Conservation (phyloP, 1,284 basidiomycete genomes). For the Kalmanozyma brasiliensis region DNA sequence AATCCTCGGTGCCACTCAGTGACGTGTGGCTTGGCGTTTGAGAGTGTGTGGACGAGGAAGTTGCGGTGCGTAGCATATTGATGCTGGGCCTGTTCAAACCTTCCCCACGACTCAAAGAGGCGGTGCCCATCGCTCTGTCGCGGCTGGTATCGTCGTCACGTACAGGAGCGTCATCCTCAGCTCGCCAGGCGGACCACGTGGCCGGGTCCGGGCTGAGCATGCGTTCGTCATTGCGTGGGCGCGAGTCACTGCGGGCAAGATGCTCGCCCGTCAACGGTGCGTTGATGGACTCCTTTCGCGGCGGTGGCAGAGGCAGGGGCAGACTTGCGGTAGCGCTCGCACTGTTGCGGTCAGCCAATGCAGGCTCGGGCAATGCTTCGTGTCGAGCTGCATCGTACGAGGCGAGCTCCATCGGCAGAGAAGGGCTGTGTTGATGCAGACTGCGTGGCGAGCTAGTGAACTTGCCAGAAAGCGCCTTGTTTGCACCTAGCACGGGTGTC, state of each 20-base stretch:
- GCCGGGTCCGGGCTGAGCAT: constrained; percentile 27
- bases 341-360: constrained; percentile 6
- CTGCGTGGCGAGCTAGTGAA: constrained; percentile 22
- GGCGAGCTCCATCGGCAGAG: constrained; percentile 34
- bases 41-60: constrained; percentile 29
- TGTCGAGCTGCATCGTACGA: constrained; percentile 19
- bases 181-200: constrained; percentile 20
- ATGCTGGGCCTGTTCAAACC: constrained; percentile 33
- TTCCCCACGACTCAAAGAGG: constrained; percentile 28
- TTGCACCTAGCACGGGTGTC: constrained; percentile 28
- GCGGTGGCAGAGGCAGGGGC: constrained; percentile 29
- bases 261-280: background rate
- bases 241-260: constrained; percentile 2
- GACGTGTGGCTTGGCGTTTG: constrained; percentile 26
- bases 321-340: constrained; percentile 12
- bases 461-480: constrained; percentile 10
- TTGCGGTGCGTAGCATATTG: constrained; percentile 37
- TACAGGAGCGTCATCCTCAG: background rate
- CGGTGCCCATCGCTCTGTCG: constrained; percentile 3
- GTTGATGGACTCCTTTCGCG: constrained; percentile 44
- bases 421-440: constrained; percentile 39
- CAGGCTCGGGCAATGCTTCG: constrained; percentile 5
- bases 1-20: constrained; percentile 9
- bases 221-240: constrained; percentile 4
- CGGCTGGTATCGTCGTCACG: constrained; percentile 7